Percentiles rank a stretch among this genome's conserved stretches.
Conservation (phyloP, 208 protist genomes). For the Acanthamoeba healyi region DNA sequence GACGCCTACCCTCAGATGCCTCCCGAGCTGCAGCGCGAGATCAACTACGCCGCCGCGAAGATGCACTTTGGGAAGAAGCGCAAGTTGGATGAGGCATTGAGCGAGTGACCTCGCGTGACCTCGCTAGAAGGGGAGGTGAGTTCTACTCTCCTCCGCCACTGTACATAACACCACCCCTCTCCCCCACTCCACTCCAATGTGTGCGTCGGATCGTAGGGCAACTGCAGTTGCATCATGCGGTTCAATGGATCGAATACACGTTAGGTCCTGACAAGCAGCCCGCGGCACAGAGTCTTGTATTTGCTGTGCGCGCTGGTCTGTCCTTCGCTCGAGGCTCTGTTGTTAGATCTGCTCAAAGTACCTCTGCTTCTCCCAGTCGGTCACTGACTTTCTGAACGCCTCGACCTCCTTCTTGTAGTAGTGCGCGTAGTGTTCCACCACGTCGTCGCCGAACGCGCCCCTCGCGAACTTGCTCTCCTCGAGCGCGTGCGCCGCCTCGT, state of each 20-base stretch:
- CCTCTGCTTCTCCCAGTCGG: slow-evolving; percentile 63
- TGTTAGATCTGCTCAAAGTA: slow-evolving; percentile 65
- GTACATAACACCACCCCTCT: not conserved
- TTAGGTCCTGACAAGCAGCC: not conserved
- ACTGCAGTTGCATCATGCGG: not conserved
- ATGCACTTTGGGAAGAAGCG: slow-evolving; percentile 66
- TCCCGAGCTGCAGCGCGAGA: slow-evolving; percentile 11
- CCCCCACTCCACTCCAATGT: not conserved
- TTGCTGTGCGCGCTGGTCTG: no score
- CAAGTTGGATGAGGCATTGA: not conserved
- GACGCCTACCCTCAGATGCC: slow-evolving; percentile 48
- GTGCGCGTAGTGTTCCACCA: slow-evolving; percentile 69
- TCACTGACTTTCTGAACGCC: slow-evolving; percentile 30
- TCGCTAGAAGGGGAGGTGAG: not conserved
- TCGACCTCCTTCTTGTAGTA: slow-evolving; percentile 65
- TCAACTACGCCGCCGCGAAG: slow-evolving; percentile 46
- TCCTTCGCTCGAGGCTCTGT: not conserved
- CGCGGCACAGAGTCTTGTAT: no score
- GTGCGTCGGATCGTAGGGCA: no score
- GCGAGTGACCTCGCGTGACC: not conserved
- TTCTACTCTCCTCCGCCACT: not conserved
- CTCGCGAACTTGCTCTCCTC: slow-evolving; percentile 30
- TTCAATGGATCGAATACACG: not conserved
- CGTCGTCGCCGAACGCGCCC: slow-evolving; percentile 39
- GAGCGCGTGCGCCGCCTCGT: slow-evolving; percentile 15